Evolutionary conservation across 495 filamentous ascomycete genomes (phyloP).

Genomic region (Saxophila tyrrhenica): DNA sequence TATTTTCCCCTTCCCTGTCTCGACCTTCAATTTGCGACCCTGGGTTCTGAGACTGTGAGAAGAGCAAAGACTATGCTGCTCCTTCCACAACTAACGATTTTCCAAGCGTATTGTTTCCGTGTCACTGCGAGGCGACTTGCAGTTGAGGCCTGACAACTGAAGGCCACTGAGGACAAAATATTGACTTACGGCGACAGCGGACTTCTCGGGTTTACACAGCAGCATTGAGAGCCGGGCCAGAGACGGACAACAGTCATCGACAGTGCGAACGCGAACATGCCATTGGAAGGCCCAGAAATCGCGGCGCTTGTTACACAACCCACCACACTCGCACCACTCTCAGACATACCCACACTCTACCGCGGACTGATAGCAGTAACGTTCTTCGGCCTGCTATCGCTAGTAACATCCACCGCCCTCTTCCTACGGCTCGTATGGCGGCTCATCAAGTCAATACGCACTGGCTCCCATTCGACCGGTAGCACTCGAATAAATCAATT

Average conservation of each 20-base stretch:
- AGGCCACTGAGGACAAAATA: too few species aligned
- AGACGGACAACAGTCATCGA: too few species aligned
- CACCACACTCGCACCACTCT: constrained; percentile 8
- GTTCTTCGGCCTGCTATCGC: constrained; percentile 14
- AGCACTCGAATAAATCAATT: constrained; percentile 16
- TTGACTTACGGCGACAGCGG: too few species aligned
- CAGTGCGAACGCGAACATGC: too few species aligned
- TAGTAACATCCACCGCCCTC: constrained; percentile 10
- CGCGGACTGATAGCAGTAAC: constrained; percentile 14
- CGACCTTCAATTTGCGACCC: background rate
- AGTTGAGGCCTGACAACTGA: too few species aligned
- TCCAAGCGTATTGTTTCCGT: background rate
- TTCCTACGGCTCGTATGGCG: constrained; percentile 8
- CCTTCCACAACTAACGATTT: background rate
- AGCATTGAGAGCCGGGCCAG: too few species aligned
- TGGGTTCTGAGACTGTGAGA: background rate
- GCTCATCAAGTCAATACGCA: constrained; percentile 2
- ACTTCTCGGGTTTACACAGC: too few species aligned
- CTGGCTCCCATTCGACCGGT: background rate
- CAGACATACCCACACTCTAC: constrained; percentile 6
- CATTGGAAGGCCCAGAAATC: background rate
- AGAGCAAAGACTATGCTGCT: background rate
- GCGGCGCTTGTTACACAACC: background rate
- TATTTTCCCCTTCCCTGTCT: background rate
- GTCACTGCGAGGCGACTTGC: background rate